phyloP scores from a whole-genome alignment of 2,329 filamentous ascomycete genomes.

The Colletotrichum scovillei region DNA sequence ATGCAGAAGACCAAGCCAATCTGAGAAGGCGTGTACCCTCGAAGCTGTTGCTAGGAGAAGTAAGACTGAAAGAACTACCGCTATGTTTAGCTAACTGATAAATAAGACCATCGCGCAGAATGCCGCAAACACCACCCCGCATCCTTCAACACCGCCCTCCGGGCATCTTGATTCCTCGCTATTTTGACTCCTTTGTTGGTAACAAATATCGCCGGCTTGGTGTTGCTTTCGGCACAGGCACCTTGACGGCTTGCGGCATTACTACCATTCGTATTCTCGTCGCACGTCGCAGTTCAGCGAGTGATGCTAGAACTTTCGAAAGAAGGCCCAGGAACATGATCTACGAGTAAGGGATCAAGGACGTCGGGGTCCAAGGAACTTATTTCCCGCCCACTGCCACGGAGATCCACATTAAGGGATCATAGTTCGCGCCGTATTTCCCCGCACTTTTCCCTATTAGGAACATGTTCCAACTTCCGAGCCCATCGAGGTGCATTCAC shows the following conservation, averaged over 20 bases:
- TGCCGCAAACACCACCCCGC: neutral
- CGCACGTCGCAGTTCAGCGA: neutral
- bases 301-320: neutral
- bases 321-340: neutral
- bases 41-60: neutral
- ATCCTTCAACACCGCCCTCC: neutral
- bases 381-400: neutral
- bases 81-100: neutral
- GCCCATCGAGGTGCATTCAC: neutral
- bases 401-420: neutral
- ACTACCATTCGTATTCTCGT: neutral
- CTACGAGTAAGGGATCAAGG: neutral
- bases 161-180: neutral
- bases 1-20: neutral
- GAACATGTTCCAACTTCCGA: neutral
- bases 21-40: neutral
- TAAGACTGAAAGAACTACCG: neutral
- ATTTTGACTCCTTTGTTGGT: neutral
- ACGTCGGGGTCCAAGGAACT: neutral
- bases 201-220: neutral
- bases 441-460: neutral
- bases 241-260: neutral
- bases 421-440: neutral
- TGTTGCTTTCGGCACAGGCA: neutral
- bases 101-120: neutral